Evolutionary conservation across 2,329 filamentous ascomycete species (phyloP).

Genomic region (Phialophora expanda): DNA sequence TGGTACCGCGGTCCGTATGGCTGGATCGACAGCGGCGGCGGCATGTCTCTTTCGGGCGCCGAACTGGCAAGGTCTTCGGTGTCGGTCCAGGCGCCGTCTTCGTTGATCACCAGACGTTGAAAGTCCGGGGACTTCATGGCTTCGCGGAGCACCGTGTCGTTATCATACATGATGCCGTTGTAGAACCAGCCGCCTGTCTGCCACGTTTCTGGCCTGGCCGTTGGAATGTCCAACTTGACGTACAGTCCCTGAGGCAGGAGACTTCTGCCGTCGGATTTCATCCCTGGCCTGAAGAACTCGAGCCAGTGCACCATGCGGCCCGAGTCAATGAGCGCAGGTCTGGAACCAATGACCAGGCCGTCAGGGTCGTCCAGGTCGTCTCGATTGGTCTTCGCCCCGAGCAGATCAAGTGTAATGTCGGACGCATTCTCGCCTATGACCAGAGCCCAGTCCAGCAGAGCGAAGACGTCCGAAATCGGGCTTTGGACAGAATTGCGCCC

Average conservation of each 20-base stretch:
- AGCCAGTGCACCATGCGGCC: conserved; percentile 41
- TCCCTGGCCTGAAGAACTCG: conserved; percentile 30
- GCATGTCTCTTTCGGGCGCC: conserved; percentile 26
- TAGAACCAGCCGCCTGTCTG: conserved; percentile 60
- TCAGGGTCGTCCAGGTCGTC: conserved; percentile 29
- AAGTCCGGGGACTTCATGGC: conserved; percentile 44
- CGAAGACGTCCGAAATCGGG: conserved; percentile 40
- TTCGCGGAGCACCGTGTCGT: conserved; percentile 54
- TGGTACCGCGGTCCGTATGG: conserved; percentile 49
- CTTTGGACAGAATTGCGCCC: conserved; percentile 45
- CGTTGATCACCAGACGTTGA: conserved; percentile 30
- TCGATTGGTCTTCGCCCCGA: conserved; percentile 36
- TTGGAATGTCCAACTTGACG: conserved; percentile 55
- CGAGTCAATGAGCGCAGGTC: conserved; percentile 36
- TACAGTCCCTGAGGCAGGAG: conserved; percentile 39
- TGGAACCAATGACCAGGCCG: conserved; percentile 27
- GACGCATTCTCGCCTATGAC: conserved; percentile 35
- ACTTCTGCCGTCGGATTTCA: conserved; percentile 28
- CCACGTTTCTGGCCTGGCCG: conserved; percentile 59
- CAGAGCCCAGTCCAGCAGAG: conserved; percentile 38
- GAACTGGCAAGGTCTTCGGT: conserved; percentile 24
- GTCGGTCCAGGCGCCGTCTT: conserved; percentile 38
- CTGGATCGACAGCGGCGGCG: conserved; percentile 42
- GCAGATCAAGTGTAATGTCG: conserved; percentile 39
- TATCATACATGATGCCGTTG: conserved; percentile 59